phyloP scores from a whole-genome alignment of 352 stramenopile genomes.

The Discostella stelligera region DNA sequence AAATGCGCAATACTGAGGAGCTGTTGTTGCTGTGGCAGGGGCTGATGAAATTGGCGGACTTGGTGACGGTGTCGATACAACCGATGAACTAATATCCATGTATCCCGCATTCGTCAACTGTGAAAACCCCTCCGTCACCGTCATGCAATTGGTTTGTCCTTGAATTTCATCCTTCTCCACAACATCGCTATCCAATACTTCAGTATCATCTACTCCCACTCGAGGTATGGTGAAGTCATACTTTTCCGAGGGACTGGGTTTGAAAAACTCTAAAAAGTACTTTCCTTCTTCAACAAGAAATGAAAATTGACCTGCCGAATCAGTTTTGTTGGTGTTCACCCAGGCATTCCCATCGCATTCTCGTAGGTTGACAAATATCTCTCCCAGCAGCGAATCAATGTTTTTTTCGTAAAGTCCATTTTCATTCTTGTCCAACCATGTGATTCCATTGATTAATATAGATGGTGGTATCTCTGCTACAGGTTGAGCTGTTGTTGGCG shows the following conservation, averaged over 20 bases:
- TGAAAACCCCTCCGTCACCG: conserved; percentile 9
- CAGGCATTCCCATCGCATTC: conserved; percentile 16
- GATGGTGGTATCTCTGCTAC: background rate
- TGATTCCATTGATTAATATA: conserved; percentile 21
- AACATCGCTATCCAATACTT: conserved; percentile 29
- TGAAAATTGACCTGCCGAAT: conserved; percentile 26
- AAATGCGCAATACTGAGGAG: conserved; percentile 9
- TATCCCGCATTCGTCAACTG: conserved; percentile 39
- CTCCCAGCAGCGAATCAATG: conserved; percentile 4
- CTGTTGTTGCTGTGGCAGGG: background rate
- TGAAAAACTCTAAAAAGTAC: conserved; percentile 45
- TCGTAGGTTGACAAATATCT: conserved; percentile 30
- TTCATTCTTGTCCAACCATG: conserved; percentile 36
- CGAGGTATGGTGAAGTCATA: conserved; percentile 31
- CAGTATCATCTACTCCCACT: conserved; percentile 1
- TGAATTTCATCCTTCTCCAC: conserved; percentile 1
- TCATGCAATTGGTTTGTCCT: conserved; percentile 20
- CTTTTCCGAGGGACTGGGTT: conserved; percentile 10
- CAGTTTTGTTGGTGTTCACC: conserved; percentile 3
- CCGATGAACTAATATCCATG: background rate
- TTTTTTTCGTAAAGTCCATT: conserved; percentile 30
- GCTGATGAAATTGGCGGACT: background rate
- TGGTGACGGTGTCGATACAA: conserved; percentile 1
- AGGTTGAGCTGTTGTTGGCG: conserved; percentile 3
- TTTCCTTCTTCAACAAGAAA: conserved; percentile 28